phyloP scores from a whole-genome alignment of 164 flowering plant species.

The Nymphaea thermarum region DNA sequence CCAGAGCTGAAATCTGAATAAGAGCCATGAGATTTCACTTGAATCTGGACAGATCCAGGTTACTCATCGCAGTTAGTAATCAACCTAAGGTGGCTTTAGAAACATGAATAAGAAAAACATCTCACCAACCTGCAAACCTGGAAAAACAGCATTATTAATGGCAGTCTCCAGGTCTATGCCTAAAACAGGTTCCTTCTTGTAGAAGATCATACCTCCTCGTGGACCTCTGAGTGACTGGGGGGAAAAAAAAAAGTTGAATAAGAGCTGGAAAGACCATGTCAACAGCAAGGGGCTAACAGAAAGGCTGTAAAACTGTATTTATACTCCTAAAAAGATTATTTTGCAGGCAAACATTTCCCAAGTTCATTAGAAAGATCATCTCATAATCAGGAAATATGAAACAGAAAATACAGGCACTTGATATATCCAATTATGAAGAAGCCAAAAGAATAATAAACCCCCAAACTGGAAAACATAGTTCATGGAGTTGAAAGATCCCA shows the following conservation, averaged over 20 bases:
- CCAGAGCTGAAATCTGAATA: too few relatives aligned
- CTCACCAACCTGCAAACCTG: conserved; percentile 74
- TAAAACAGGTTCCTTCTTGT: conserved; percentile 65
- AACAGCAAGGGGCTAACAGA: too few relatives aligned
- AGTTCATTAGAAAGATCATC: too few relatives aligned
- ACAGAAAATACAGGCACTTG: too few relatives aligned
- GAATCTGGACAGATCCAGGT: not conserved
- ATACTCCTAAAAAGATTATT: too few relatives aligned
- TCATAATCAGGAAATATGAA: too few relatives aligned
- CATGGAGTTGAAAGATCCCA: not conserved
- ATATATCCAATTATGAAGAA: too few relatives aligned
- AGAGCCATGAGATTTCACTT: too few relatives aligned
- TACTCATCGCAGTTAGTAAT: not conserved
- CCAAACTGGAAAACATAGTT: not conserved
- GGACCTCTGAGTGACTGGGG: conserved; percentile 59
- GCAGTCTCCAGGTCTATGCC: conserved; percentile 83
- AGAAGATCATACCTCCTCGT: conserved; percentile 77
- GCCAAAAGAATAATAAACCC: too few relatives aligned
- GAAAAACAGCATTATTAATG: conserved; percentile 86
- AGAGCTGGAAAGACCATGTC: not conserved
- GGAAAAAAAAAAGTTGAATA: not conserved
- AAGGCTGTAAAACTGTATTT: too few relatives aligned
- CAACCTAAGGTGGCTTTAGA: not conserved
- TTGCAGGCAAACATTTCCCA: too few relatives aligned
- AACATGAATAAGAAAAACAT: not conserved